These are phyloP conservation scores for Monosporascus sp. DNA, from an alignment of 2,329 filamentous ascomycete genomes.

Conservation along the genomic window DNA sequence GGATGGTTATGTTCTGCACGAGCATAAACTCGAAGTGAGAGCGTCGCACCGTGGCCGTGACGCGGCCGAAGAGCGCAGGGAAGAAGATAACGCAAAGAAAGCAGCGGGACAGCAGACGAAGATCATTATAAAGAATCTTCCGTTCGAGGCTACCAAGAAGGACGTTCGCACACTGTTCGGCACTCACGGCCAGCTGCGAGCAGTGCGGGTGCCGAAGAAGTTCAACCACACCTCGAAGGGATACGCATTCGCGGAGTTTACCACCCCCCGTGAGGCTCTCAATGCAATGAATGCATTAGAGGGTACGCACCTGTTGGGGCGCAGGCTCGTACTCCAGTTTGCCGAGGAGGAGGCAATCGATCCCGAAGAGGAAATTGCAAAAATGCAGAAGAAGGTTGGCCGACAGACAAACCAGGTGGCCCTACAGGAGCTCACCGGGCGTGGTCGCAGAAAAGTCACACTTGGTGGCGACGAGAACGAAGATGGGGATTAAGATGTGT, in stretches of 20 bases:
- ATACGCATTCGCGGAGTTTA: slow-evolving; percentile 96
- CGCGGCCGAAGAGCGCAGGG: slow-evolving; percentile 78
- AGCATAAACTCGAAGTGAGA: slow-evolving; percentile 78
- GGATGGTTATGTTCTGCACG: slow-evolving; percentile 83
- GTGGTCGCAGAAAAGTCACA: slow-evolving; percentile 82
- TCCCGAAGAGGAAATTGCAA: slow-evolving; percentile 91
- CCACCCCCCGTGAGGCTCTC: slow-evolving; percentile 80
- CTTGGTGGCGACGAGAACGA: slow-evolving; percentile 65
- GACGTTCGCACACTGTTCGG: slow-evolving; percentile 82
- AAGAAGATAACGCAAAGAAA: slow-evolving; percentile 80
- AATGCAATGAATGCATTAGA: slow-evolving; percentile 87
- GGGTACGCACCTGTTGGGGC: slow-evolving; percentile 88
- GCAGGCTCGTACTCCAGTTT: slow-evolving; percentile 85
- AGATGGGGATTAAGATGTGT: slow-evolving; percentile 24
- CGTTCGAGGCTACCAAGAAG: slow-evolving; percentile 91
- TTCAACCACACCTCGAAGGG: slow-evolving; percentile 84
- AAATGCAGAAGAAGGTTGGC: slow-evolving; percentile 94
- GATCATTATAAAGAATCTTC: slow-evolving; percentile 96
- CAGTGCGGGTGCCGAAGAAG: slow-evolving; percentile 91
- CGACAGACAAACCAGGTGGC: slow-evolving; percentile 87
- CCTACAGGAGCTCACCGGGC: slow-evolving; percentile 79
- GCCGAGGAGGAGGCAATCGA: slow-evolving; percentile 84
- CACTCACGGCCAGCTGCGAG: slow-evolving; percentile 86
- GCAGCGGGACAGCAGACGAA: slow-evolving; percentile 73
- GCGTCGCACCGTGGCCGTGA: slow-evolving; percentile 83